A percentile compares a stretch with the other conserved stretches of the same genome.
These are phyloP conservation scores for Populus hybrid DNA, from an alignment of 441 rosid species.

Conservation along the genomic window DNA sequence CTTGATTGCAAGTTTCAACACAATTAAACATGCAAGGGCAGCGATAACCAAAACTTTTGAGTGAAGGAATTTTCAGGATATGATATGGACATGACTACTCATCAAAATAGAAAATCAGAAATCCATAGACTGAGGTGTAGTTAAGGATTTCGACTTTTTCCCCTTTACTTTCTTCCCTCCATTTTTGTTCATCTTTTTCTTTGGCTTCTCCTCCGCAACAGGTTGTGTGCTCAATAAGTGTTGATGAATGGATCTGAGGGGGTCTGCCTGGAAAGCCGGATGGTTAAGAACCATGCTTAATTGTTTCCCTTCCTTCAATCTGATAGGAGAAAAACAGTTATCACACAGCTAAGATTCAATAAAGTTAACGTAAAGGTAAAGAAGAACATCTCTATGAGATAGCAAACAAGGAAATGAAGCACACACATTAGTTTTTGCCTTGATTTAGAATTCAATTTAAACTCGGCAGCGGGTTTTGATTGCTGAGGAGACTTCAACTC, in stretches of 20 bases:
- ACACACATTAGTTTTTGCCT: slow-evolving; percentile 61
- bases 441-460: slow-evolving; percentile 70
- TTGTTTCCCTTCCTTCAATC: slow-evolving; percentile 67
- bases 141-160: slow-evolving; percentile 31
- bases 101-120: slow-evolving; percentile 18
- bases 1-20: neutral
- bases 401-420: neutral
- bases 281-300: slow-evolving; percentile 55
- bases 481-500: slow-evolving; percentile 42
- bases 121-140: slow-evolving; percentile 42
- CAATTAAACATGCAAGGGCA: neutral
- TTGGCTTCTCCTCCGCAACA: slow-evolving; percentile 46
- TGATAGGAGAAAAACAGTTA: slow-evolving; percentile 21
- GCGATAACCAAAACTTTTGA: neutral
- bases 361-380: neutral
- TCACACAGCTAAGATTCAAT: neutral
- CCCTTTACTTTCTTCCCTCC: slow-evolving; percentile 51
- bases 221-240: slow-evolving; percentile 68
- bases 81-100: neutral
- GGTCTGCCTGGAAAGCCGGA: slow-evolving; percentile 69
- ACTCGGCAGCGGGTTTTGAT: slow-evolving; percentile 30
- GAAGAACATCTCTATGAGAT: neutral
- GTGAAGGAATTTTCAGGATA: neutral
- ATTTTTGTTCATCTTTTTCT: slow-evolving; percentile 41
- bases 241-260: slow-evolving; percentile 65